Conservation (phyloP, 2,329 filamentous ascomycete species). For the Ceratocystis variospora region DNA sequence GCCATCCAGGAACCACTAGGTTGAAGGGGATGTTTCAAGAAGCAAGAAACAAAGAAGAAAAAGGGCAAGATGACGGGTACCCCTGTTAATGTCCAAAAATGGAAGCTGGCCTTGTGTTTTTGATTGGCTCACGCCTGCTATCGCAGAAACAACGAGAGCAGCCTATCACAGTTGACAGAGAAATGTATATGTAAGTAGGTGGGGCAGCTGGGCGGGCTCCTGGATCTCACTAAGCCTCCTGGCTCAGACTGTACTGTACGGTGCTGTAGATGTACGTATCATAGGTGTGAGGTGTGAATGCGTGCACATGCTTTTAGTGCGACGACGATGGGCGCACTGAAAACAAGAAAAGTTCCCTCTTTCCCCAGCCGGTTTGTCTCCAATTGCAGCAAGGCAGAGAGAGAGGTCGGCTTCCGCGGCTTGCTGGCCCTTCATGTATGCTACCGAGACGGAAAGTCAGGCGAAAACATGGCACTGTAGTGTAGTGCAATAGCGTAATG, state of each 20-base stretch:
- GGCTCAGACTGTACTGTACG: neutral
- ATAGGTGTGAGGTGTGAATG: neutral
- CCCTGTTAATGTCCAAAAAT: conserved; percentile 13
- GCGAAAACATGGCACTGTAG: too few species aligned
- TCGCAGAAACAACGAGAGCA: neutral
- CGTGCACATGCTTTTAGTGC: too few species aligned
- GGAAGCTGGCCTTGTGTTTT: conserved; percentile 2
- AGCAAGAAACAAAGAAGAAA: neutral
- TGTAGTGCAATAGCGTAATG: too few species aligned
- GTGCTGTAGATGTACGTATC: neutral
- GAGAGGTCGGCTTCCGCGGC: too few species aligned
- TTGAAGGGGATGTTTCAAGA: conserved; percentile 1
- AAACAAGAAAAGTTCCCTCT: too few species aligned
- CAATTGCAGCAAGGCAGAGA: too few species aligned
- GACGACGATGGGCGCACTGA: too few species aligned
- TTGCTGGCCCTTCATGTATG: too few species aligned
- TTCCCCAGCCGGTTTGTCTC: too few species aligned
- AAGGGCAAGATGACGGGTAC: neutral
- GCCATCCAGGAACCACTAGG: neutral
- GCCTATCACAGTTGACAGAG: neutral
- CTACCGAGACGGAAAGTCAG: too few species aligned
- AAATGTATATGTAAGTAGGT: too few species aligned
- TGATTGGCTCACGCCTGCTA: conserved; percentile 9
- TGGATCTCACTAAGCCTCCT: neutral
- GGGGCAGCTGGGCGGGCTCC: neutral